Conservation (phyloP, 805 yeast genomes). For the Cyberlindnera veronae region DNA sequence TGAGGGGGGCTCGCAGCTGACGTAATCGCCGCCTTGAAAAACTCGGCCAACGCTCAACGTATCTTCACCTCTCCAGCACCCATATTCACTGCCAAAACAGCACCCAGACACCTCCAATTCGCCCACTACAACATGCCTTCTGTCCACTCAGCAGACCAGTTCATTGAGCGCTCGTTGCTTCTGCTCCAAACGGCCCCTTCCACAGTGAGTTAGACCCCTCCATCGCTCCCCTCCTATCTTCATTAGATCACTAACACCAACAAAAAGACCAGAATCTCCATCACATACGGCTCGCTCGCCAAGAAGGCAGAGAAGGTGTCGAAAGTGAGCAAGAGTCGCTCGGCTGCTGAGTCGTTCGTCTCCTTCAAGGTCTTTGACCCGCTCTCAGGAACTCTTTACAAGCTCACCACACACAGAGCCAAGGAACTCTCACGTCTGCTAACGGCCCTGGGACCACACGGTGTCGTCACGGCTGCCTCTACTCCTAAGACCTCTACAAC, state of each 20-base stretch:
- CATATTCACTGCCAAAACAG: no score
- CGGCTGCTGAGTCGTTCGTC: conserved; percentile 20
- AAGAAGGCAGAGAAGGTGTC: conserved; percentile 18
- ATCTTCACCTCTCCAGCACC: no score
- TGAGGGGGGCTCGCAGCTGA: no score
- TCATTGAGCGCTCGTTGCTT: conserved; percentile 22
- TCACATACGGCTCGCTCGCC: conserved; percentile 26
- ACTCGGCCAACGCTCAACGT: neutral
- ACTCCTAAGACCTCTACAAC: neutral
- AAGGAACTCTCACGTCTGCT: conserved; percentile 71
- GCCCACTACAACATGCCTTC: conserved; percentile 15
- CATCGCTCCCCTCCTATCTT: neutral
- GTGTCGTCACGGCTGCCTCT: conserved; percentile 33
- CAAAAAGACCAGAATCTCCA: conserved; percentile 23
- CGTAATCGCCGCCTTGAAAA: no score
- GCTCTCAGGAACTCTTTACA: conserved; percentile 57
- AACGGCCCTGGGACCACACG: conserved; percentile 69
- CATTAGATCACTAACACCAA: conserved; percentile 3
- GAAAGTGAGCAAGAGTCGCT: conserved; percentile 10
- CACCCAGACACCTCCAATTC: neutral
- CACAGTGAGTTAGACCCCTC: conserved; percentile 15
- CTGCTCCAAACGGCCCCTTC: conserved; percentile 21
- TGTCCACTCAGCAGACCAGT: conserved; percentile 20
- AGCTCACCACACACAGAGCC: conserved; percentile 50
- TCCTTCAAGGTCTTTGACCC: conserved; percentile 65